Evolutionary conservation across 306 rosid species (phyloP).

Genomic region (Morella rubra): DNA sequence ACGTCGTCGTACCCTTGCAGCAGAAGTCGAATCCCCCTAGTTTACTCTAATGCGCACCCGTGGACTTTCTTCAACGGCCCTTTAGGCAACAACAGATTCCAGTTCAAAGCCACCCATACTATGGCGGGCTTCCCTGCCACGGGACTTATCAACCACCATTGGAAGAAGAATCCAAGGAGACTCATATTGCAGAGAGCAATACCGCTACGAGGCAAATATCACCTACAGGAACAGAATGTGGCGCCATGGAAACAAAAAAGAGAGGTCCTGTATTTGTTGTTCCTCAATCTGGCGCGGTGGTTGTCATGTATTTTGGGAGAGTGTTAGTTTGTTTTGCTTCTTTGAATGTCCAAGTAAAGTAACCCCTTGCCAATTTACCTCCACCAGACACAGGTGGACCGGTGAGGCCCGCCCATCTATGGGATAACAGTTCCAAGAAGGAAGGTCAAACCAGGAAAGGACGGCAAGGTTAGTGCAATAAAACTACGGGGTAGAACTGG

Average conservation of each 20-base stretch:
- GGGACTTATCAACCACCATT: slow-evolving; percentile 45
- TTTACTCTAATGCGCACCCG: too few species aligned
- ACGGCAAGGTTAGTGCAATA: slow-evolving; percentile 75
- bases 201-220: slow-evolving; percentile 66
- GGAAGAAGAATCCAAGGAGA: slow-evolving; percentile 46
- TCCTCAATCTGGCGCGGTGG: neutral
- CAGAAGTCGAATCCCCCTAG: too few species aligned
- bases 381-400: slow-evolving; percentile 90
- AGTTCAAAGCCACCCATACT: slow-evolving; percentile 46
- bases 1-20: too few species aligned
- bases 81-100: slow-evolving; percentile 44
- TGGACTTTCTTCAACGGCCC: slow-evolving; percentile 45
- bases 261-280: slow-evolving; percentile 43
- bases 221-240: slow-evolving; percentile 51
- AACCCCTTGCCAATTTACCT: neutral
- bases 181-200: slow-evolving; percentile 35
- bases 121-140: slow-evolving; percentile 50
- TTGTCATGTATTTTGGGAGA: neutral
- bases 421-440: slow-evolving; percentile 98
- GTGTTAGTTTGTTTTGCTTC: neutral
- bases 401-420: slow-evolving; percentile 98
- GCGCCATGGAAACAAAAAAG: slow-evolving; percentile 61
- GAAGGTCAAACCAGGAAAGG: slow-evolving; percentile 98
- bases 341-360: neutral
- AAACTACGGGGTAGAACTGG: slow-evolving; percentile 56